A percentile compares a stretch with the other conserved stretches of the same genome.
phyloP scores from a whole-genome alignment of 345 rosid species.

The Syzygium aromaticum region DNA sequence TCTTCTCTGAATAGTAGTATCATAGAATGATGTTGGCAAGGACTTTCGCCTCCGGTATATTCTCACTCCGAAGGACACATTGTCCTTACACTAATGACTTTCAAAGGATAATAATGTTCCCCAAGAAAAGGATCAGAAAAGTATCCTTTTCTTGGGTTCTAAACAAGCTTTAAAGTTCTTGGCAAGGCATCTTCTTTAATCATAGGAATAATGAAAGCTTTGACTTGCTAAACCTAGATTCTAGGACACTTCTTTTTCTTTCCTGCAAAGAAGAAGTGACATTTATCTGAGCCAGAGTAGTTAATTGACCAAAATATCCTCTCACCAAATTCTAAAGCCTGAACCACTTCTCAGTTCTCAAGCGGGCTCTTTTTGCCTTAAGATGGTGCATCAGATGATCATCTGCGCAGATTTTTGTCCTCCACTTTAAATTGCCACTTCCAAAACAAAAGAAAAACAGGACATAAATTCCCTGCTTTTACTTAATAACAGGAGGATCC shows the following conservation, averaged over 20 bases:
- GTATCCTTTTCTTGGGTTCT: not conserved
- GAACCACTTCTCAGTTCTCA: not conserved
- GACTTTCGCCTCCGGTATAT: not conserved
- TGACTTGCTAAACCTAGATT: not conserved
- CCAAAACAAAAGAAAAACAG: not conserved
- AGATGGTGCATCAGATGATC: not conserved
- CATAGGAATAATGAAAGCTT: not conserved
- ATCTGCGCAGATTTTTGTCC: not conserved
- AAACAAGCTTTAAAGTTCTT: not conserved
- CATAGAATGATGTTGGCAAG: not conserved
- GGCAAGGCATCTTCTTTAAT: not conserved
- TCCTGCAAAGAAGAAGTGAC: not conserved
- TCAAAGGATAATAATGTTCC: not conserved
- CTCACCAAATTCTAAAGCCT: not conserved
- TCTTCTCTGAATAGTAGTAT: not conserved
- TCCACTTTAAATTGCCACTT: not conserved
- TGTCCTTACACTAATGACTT: not conserved
- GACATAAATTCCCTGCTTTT: not conserved
- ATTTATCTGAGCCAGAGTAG: not conserved
- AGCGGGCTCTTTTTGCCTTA: not conserved
- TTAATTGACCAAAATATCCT: conserved; percentile 3
- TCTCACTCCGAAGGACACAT: not conserved
- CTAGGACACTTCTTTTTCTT: not conserved
- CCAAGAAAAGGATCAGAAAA: not conserved
- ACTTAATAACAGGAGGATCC: not conserved